Base-by-base conservation (phyloP, 1,284 basidiomycete species). In the Irpex sp. region DNA sequence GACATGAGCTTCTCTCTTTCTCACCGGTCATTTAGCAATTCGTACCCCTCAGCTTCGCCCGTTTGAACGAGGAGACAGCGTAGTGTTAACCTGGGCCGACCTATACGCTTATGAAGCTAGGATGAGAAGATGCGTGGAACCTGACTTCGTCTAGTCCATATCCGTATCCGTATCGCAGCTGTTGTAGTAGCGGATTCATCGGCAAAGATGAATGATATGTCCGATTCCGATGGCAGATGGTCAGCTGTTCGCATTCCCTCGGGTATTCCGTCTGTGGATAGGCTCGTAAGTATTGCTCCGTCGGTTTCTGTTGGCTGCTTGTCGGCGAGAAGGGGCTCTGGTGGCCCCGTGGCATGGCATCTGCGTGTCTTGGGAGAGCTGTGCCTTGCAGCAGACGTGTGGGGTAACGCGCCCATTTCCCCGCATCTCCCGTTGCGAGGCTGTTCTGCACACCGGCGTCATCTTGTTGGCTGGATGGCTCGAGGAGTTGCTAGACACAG, bases 41-140 rank as follows among this genome's bases (percentile, higher is more conserved):
- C 75, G 78, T 77, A 58, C 89, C 89, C 62, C 75, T 91, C 58
- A 88, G 81, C 70, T 91, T 90, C 74, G 85, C 83, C 36, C 74
- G 66, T 49, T 64, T 75, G 70, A 71, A 72, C 62, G 74, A 76
- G 65, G 84, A 77, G 73, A 80, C 76, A 73, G 13, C 54, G 54
- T 56, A 36, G 34, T 11, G n/a, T 17, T 56, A 13, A 15, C 26
- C 26, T 26, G 26, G 26, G 26, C 26, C 26, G 26, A 56, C 21
- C 17, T 11, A 21, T 6, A 17, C 34, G 34, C 34, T 44, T 44
- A 44, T 62, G 60, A 57, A 55, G 15, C 47, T 15, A 44, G 47
- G 7, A 26, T 19, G 58, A 44, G 21, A 59, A 38, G 34, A 8
- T 36, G 9, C 54, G 1, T 56, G 2, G 15, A 56, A 36, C 13